phyloP scores from a whole-genome alignment of 1,284 basidiomycete species.

The Phenoliferia sp. region DNA sequence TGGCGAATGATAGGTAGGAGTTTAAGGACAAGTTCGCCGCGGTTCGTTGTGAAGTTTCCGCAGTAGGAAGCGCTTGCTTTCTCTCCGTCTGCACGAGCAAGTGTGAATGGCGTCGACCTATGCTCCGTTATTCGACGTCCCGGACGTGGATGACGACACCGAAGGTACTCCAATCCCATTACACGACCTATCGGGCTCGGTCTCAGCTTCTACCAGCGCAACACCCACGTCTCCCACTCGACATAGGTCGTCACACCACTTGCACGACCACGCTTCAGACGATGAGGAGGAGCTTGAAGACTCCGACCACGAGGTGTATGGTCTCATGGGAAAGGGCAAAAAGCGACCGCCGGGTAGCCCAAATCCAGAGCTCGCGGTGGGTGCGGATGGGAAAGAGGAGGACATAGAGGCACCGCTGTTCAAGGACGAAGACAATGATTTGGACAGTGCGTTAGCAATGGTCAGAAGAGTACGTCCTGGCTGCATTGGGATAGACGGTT shows the following conservation, averaged over 20 bases:
- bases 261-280: background rate
- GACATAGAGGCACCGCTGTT: background rate
- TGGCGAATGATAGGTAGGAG: too few relatives aligned
- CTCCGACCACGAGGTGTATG: constrained; percentile 2
- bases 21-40: too few relatives aligned
- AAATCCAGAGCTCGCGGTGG: background rate
- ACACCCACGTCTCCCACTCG: background rate
- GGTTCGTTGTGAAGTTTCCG: too few relatives aligned
- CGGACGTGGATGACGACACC: background rate
- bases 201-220: background rate
- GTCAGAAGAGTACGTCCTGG: constrained; percentile 11
- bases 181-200: too few relatives aligned
- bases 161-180: background rate
- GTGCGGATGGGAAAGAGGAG: background rate
- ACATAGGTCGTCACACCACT: background rate
- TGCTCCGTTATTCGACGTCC: background rate
- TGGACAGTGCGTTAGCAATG: constrained; percentile 10
- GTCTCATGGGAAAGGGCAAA: background rate
- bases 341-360: background rate
- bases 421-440: constrained; percentile 1
- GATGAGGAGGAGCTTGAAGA: background rate
- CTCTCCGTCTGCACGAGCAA: too few relatives aligned
- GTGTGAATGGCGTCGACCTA: too few relatives aligned
- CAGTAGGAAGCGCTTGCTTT: too few relatives aligned
- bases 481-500: background rate